Evolutionary conservation across 2,329 filamentous ascomycete species (phyloP).

Genomic region (Aspergillus fumigatiaffinis): DNA sequence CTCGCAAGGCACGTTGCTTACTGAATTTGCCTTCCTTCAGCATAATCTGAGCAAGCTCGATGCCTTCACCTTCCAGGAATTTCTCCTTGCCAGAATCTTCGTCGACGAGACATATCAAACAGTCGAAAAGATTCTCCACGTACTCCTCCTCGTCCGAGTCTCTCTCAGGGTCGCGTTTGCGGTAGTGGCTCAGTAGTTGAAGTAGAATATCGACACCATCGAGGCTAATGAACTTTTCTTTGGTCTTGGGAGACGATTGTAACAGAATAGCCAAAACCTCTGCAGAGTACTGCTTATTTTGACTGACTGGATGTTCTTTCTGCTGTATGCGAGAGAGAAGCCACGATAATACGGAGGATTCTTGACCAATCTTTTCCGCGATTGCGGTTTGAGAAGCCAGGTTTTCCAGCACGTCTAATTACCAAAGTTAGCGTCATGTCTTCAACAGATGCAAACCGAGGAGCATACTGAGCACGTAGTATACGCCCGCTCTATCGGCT

Average conservation of each 20-base stretch:
- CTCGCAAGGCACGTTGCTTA: slow-evolving; percentile 70
- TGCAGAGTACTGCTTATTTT: slow-evolving; percentile 94
- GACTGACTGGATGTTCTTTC: slow-evolving; percentile 64
- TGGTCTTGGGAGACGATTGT: slow-evolving; percentile 67
- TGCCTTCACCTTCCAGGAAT: slow-evolving; percentile 84
- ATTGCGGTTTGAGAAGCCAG: slow-evolving; percentile 67
- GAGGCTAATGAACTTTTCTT: slow-evolving; percentile 57
- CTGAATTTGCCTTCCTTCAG: slow-evolving; percentile 82
- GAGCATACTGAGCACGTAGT: slow-evolving; percentile 64
- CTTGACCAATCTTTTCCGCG: slow-evolving; percentile 67
- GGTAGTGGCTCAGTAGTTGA: slow-evolving; percentile 78
- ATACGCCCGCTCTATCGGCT: slow-evolving; percentile 78
- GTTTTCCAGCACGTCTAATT: slow-evolving; percentile 69
- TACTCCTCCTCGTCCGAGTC: slow-evolving; percentile 91
- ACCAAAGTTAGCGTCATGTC: slow-evolving; percentile 11
- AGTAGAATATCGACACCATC: slow-evolving; percentile 77
- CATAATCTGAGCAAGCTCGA: slow-evolving; percentile 90
- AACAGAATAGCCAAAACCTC: slow-evolving; percentile 87
- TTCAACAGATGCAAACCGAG: background rate
- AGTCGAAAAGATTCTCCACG: slow-evolving; percentile 89
- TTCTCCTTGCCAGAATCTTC: slow-evolving; percentile 70
- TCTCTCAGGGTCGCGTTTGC: slow-evolving; percentile 78
- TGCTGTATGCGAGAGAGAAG: slow-evolving; percentile 69
- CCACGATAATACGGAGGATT: slow-evolving; percentile 69
- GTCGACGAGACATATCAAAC: slow-evolving; percentile 74